Conservation (phyloP, 2,329 filamentous ascomycete species). For the Setomelanomma holmii region DNA sequence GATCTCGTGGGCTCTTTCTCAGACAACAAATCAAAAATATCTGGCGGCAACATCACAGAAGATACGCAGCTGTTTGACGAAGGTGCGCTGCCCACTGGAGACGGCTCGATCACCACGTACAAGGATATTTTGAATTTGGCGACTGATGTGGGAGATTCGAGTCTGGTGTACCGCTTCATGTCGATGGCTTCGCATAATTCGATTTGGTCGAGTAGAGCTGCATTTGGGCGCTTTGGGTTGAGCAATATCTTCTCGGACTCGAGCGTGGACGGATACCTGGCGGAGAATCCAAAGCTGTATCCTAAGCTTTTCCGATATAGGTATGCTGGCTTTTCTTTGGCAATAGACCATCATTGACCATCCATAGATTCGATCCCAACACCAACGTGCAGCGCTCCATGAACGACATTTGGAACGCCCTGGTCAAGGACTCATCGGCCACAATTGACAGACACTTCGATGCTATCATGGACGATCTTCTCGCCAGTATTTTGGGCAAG, state of each 20-base stretch:
- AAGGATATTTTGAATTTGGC: conserved; percentile 96
- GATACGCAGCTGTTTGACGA: conserved; percentile 95
- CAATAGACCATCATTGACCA: conserved; percentile 19
- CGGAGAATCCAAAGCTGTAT: conserved; percentile 90
- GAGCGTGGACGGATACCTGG: conserved; percentile 68
- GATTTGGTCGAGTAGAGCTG: conserved; percentile 96
- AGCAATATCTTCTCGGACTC: conserved; percentile 92
- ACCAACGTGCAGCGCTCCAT: conserved; percentile 91
- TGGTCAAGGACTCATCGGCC: conserved; percentile 85
- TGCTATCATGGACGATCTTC: conserved; percentile 83
- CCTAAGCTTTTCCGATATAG: conserved; percentile 93
- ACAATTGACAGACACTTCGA: conserved; percentile 85
- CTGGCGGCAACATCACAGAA: conserved; percentile 80
- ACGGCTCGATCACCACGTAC: conserved; percentile 92
- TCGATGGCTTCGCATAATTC: conserved; percentile 93
- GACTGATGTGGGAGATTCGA: conserved; percentile 95
- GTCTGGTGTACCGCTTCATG: conserved; percentile 98
- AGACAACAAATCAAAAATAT: conserved; percentile 72
- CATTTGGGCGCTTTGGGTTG: conserved; percentile 91
- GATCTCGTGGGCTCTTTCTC: conserved; percentile 90
- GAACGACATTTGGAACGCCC: conserved; percentile 95
- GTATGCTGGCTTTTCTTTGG: conserved; percentile 16
- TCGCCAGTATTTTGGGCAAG: conserved; percentile 84
- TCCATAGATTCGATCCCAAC: conserved; percentile 80
- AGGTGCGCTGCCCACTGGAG: conserved; percentile 86